These are phyloP conservation scores for Lepraria neglecta DNA, from an alignment of 495 filamentous ascomycete genomes.

Conservation along the genomic window DNA sequence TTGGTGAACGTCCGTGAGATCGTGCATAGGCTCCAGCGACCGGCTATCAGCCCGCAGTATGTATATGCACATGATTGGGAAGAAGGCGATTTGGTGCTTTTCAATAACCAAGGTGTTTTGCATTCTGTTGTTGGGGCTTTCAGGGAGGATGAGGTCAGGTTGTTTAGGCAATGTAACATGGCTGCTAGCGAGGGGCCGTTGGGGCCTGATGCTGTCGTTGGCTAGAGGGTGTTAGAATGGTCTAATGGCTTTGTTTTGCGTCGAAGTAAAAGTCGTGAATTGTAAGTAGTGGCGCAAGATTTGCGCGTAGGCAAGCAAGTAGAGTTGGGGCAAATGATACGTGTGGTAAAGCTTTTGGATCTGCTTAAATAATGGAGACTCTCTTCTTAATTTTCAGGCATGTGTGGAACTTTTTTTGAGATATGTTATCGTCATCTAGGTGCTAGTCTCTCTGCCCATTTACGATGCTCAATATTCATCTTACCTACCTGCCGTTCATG, in stretches of 20 bases:
- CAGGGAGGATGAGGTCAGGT: slow-evolving; percentile 57
- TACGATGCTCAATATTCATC: too few relatives aligned
- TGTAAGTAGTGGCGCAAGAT: too few relatives aligned
- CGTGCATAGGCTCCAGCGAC: slow-evolving; percentile 62
- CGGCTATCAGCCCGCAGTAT: slow-evolving; percentile 57
- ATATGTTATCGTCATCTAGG: too few relatives aligned
- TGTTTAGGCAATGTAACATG: slow-evolving; percentile 73
- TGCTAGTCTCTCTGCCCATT: too few relatives aligned
- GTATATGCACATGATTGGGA: slow-evolving; percentile 72
- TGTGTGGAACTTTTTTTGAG: too few relatives aligned
- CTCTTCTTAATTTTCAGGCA: too few relatives aligned
- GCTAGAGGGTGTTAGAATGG: not conserved
- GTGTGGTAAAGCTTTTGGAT: too few relatives aligned
- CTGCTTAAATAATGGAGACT: too few relatives aligned
- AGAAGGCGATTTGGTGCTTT: slow-evolving; percentile 65
- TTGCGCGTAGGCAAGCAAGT: too few relatives aligned
- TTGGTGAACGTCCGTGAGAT: slow-evolving; percentile 58
- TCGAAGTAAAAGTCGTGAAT: too few relatives aligned
- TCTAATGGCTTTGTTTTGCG: not conserved
- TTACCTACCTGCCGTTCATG: too few relatives aligned
- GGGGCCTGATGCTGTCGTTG: slow-evolving; percentile 28
- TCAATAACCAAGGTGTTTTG: slow-evolving; percentile 65
- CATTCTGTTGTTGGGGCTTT: slow-evolving; percentile 72
- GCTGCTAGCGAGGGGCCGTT: slow-evolving; percentile 51
- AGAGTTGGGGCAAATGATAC: too few relatives aligned